These are phyloP conservation scores for Przewalskia tangutica DNA, from an alignment of 257 asterid species.

Conservation along the genomic window DNA sequence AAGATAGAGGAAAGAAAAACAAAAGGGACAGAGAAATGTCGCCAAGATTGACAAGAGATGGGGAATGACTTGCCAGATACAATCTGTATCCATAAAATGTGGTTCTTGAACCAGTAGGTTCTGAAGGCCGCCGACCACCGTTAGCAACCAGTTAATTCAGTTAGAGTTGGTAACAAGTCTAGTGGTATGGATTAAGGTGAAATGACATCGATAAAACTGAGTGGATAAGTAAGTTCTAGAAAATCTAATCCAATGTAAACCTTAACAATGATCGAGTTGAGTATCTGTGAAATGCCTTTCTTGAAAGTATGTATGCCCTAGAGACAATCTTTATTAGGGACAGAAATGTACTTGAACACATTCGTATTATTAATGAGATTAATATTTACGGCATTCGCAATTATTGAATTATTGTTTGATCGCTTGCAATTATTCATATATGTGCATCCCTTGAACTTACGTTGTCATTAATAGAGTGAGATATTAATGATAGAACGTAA, in stretches of 20 bases:
- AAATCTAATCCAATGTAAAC: background rate
- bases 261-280: background rate
- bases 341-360: too few species aligned
- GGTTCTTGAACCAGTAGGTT: background rate
- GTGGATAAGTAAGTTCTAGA: background rate
- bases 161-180: background rate
- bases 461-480: too few species aligned
- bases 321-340: too few species aligned
- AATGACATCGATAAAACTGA: background rate
- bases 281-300: background rate
- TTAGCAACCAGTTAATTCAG: background rate
- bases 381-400: too few species aligned
- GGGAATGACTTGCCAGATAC: background rate
- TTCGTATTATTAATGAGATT: too few species aligned
- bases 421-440: too few species aligned
- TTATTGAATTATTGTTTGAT: too few species aligned
- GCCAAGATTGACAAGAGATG: background rate
- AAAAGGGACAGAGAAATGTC: background rate
- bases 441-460: too few species aligned
- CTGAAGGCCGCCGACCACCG: background rate
- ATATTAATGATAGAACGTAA: too few species aligned
- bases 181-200: background rate
- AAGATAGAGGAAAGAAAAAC: background rate
- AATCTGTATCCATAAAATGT: background rate
- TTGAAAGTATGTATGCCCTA: too few species aligned